These are phyloP conservation scores for Rhizophagus prolifer DNA, from an alignment of 192 early-diverging fungal genomes.

Conservation along the genomic window DNA sequence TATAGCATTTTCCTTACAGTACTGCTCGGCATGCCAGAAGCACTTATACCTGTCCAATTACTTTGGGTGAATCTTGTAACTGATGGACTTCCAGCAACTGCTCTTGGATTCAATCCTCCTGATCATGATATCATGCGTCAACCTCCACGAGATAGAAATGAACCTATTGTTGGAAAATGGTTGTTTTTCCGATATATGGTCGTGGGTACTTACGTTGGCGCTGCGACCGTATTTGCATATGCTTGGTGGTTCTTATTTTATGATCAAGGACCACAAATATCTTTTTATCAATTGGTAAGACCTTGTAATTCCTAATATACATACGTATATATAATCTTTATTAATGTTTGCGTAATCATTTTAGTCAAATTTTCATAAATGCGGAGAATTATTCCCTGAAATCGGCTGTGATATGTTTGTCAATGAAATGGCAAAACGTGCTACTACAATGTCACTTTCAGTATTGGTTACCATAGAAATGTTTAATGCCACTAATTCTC, in stretches of 20 bases:
- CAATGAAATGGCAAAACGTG: constrained; percentile 74
- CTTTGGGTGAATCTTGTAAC: constrained; percentile 99
- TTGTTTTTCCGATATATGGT: constrained; percentile 94
- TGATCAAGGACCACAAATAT: constrained; percentile 80
- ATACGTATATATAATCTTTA: background rate
- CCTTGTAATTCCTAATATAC: background rate
- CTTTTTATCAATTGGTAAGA: constrained; percentile 81
- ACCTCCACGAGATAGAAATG: constrained; percentile 79
- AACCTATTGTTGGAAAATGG: constrained; percentile 93
- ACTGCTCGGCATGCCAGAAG: constrained; percentile 94
- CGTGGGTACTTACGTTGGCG: constrained; percentile 89
- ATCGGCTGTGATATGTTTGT: constrained; percentile 92
- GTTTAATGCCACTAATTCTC: constrained; percentile 97
- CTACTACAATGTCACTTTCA: constrained; percentile 94
- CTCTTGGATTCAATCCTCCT: constrained; percentile 96
- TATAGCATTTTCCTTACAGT: constrained; percentile 90
- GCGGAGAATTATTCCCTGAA: constrained; percentile 81
- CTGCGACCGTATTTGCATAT: constrained; percentile 93
- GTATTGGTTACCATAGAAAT: constrained; percentile 97
- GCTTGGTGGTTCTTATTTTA: constrained; percentile 99
- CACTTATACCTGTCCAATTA: constrained; percentile 95
- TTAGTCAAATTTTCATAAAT: constrained; percentile 91
- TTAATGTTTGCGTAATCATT: background rate
- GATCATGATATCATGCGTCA: constrained; percentile 95
- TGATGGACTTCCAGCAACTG: constrained; percentile 95